Conservation (phyloP, 371 early-diverging fungal genomes). For the Mortierella sp. region DNA sequence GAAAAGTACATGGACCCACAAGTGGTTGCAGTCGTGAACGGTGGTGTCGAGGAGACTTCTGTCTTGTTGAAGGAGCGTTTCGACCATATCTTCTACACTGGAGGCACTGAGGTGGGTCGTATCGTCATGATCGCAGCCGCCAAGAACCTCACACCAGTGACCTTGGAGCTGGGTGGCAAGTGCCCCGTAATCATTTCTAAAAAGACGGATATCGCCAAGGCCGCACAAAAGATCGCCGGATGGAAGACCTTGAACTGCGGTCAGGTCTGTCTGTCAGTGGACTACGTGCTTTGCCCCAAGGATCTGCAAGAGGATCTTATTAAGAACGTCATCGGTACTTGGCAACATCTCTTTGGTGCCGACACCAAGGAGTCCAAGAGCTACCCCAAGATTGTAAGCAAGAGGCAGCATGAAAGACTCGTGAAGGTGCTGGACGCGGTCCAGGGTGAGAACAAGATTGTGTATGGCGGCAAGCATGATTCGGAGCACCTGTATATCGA, state of each 20-base stretch:
- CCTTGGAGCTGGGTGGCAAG: conserved; percentile 91
- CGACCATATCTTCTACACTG: conserved; percentile 93
- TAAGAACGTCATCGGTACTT: conserved; percentile 57
- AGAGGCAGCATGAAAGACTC: conserved; percentile 75
- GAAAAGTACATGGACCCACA: conserved; percentile 70
- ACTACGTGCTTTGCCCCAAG: conserved; percentile 79
- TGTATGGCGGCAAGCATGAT: conserved; percentile 57
- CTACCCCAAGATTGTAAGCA: conserved; percentile 75
- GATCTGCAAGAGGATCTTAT: conserved; percentile 60
- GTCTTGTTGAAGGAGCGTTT: conserved; percentile 75
- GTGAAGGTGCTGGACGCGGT: conserved; percentile 61
- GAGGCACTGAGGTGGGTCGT: conserved; percentile 79
- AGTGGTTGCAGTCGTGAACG: conserved; percentile 75
- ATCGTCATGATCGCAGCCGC: conserved; percentile 83
- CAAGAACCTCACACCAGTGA: conserved; percentile 80
- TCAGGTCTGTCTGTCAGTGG: conserved; percentile 86
- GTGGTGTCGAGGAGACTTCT: conserved; percentile 82
- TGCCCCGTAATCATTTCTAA: conserved; percentile 79
- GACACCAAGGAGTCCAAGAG: conserved; percentile 58
- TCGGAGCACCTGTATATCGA: conserved; percentile 49
- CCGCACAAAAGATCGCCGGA: conserved; percentile 79
- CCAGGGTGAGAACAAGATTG: conserved; percentile 49
- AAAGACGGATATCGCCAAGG: conserved; percentile 67
- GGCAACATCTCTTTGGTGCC: conserved; percentile 60
- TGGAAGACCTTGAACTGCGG: conserved; percentile 76